Evolutionary conservation across 192 early-diverging fungal species (phyloP), one percentile per base, ranked within the genome.

Genomic region (Dimargaris cristalligena): DNA sequence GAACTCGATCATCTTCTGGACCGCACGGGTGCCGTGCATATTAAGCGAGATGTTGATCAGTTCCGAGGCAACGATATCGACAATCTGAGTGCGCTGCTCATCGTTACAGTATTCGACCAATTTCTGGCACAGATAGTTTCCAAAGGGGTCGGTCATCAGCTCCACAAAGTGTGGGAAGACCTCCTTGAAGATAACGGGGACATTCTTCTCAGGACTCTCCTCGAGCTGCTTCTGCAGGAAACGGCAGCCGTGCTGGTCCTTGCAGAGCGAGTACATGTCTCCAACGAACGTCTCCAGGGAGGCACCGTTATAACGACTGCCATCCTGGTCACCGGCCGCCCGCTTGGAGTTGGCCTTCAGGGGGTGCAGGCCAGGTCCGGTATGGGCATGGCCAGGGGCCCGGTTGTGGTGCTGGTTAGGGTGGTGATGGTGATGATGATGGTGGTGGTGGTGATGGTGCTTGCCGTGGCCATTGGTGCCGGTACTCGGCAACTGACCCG

Each of bases 1-100:
- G 59, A 75, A 78, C 67, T 92, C 90, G 52, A 92, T 87, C 76
- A 92, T 78, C 69, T 90, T 90, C 66, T 92, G 88, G 61, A 90
- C 87, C n/a, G 87, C 90, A 22, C 90, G 78, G 13, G 90, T 92
- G 16, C 90, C 90, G 61, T 92, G 90, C 88, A 91, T 88, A 67
- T 89, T 92, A 28, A 91, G 68, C 35, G 83, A 88, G 47, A 92
- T 88, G 47, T 68, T 78, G 32, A 90, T 78, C 34, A 92, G 68
- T 31, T 90, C 84, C 6, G 81, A 77, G 0, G 85, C 77, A 18
- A 90, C 84, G 8, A 61, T 76, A 46, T 80, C 76, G 18, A 91
- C 81, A 63, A 90, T 82, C 66, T 75, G 75, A 11, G 79, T 83
- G 49, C 83, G 73, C 62, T 92, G 88, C 9, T 74, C 69, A 58